Evolutionary conservation across 1,284 basidiomycete genomes (phyloP), one percentile per base, ranked within the genome.

Genomic region (Ceratobasidium theobromae): DNA sequence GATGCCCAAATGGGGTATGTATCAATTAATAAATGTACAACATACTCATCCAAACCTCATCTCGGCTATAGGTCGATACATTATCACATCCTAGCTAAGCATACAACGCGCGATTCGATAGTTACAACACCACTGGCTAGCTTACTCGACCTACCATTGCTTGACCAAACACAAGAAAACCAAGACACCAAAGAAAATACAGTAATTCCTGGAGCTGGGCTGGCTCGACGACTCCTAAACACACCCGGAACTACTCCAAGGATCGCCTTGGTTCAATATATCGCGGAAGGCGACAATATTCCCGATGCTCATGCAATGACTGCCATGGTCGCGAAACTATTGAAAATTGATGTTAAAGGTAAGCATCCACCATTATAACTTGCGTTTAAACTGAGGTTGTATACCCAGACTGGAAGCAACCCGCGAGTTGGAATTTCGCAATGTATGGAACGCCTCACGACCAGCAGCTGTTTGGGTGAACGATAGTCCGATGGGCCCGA

Each of bases 381-480:
- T n/a, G n/a, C 35, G 35, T 16, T 38, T 38, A 38, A 38, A 38
- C 9, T 38, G 35, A 8, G 35, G 35, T 8, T 38, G 16, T 38
- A 38, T 38, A 4, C n/a, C 4, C 27, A 69, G 73, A 76, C 68
- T 89, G 87, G 85, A 83, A 73, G 69, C 80, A 86, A 71, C 88
- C 87, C 9, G 72, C 70, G 18, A 84, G 86, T 70, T 89, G 88
- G 88, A 76, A 76, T 68, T 79, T 82, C 67, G 88, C 88, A 6
- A 76, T 89, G 49, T 90, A 89, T 71, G 88, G 87, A 41, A 80
- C 86, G n/a, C 83, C 84, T 49, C 85, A 86, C 67, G 87, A 89
- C 72, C 83, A 85, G 72, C 81, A 83, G 21, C 75, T 90, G 68
- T 90, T 88, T 67, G 88, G 87, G 65, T 88, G 74, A 77, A 32